Percentiles rank a stretch among this genome's conserved stretches.
These are phyloP conservation scores for Ophiostoma sp. DNA, from an alignment of 2,329 filamentous ascomycete species.

Conservation along the genomic window DNA sequence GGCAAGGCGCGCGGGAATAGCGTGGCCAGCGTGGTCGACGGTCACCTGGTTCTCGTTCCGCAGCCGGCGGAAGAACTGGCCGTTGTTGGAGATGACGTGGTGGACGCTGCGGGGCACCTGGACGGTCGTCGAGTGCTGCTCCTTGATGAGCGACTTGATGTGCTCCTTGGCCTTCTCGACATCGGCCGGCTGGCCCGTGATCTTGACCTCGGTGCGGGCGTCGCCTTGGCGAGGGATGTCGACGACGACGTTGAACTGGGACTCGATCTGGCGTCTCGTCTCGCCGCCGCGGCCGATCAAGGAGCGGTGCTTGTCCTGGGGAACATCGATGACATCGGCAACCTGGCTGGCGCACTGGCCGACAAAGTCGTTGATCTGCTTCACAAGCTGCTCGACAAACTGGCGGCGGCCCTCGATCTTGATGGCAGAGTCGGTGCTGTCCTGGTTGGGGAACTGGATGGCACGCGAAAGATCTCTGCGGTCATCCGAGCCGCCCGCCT, in stretches of 20 bases:
- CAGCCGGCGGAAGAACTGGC: slow-evolving; percentile 87
- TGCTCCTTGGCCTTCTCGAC: slow-evolving; percentile 84
- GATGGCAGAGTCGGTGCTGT: slow-evolving; percentile 74
- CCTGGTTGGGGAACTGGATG: slow-evolving; percentile 89
- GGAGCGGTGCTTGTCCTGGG: slow-evolving; percentile 80
- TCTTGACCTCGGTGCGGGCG: slow-evolving; percentile 76
- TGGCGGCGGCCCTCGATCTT: slow-evolving; percentile 79
- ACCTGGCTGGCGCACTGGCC: slow-evolving; percentile 78
- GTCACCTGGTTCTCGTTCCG: slow-evolving; percentile 81
- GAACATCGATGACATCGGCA: slow-evolving; percentile 72
- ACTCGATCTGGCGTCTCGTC: slow-evolving; percentile 75
- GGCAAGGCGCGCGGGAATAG: slow-evolving; percentile 64
- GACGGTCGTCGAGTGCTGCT: slow-evolving; percentile 83
- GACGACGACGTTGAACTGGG: slow-evolving; percentile 76
- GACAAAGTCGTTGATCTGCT: slow-evolving; percentile 75
- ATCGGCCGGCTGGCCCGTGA: slow-evolving; percentile 70
- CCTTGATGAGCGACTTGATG: slow-evolving; percentile 71
- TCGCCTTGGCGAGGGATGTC: slow-evolving; percentile 89
- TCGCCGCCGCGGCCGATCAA: slow-evolving; percentile 92
- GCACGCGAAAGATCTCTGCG: slow-evolving; percentile 77
- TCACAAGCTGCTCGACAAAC: slow-evolving; percentile 83
- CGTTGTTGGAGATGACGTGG: slow-evolving; percentile 79
- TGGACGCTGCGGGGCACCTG: slow-evolving; percentile 76
- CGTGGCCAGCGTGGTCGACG: slow-evolving; percentile 81
- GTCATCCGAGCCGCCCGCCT: slow-evolving; percentile 85